phyloP scores from a whole-genome alignment of 1,284 basidiomycete genomes.

The Puccinia coronata region DNA sequence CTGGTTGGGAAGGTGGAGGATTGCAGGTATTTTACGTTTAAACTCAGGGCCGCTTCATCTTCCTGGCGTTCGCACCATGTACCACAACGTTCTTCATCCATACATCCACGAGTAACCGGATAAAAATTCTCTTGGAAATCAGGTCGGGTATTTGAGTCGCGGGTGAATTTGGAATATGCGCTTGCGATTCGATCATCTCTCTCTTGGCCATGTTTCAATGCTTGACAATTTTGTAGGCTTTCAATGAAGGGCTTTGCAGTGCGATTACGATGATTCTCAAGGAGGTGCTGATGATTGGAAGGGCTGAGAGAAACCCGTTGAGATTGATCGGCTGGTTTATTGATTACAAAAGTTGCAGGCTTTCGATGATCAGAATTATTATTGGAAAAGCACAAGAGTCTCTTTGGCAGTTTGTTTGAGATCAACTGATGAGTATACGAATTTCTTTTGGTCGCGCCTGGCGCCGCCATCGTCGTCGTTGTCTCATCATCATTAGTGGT shows the following conservation, averaged over 20 bases:
- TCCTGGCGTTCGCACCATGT: not conserved
- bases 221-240: not conserved
- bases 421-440: not conserved
- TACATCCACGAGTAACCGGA: not conserved
- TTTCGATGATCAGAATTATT: conserved; percentile 5
- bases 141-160: not conserved
- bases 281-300: not conserved
- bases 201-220: not conserved
- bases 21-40: conserved; percentile 7
- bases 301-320: no score
- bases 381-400: not conserved
- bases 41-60: not conserved
- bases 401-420: not conserved
- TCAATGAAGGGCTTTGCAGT: not conserved
- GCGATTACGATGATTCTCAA: not conserved
- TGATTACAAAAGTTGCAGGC: not conserved
- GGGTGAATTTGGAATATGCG: not conserved
- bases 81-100: not conserved
- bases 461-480: no score
- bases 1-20: conserved; percentile 17
- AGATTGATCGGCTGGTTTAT: not conserved
- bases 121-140: no score
- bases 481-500: no score
- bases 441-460: not conserved
- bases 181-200: not conserved